Evolutionary conservation across 169 alveolate genomes (phyloP).

Genomic region (Plasmodium knowlesi): DNA sequence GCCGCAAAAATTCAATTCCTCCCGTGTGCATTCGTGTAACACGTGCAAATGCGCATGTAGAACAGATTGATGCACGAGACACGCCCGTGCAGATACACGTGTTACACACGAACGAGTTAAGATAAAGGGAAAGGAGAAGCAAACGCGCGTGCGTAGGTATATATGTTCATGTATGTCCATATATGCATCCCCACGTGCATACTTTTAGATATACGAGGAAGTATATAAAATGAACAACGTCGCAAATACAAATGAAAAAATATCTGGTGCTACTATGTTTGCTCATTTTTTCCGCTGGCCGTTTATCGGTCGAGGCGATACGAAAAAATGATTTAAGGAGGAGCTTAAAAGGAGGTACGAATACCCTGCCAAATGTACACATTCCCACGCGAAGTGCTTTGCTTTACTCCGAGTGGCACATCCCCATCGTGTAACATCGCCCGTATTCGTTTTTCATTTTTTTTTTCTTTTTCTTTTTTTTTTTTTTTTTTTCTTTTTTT

Average conservation of each 20-base stretch:
- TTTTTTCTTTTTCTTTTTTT: too few relatives aligned
- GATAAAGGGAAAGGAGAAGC: neutral
- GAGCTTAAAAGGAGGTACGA: conserved; percentile 46
- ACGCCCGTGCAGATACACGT: neutral
- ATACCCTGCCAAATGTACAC: neutral
- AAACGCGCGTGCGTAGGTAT: neutral
- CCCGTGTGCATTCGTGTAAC: neutral
- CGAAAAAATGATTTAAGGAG: conserved; percentile 17
- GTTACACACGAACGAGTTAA: neutral
- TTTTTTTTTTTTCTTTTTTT: neutral
- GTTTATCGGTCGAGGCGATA: conserved; percentile 28
- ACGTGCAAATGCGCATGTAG: neutral
- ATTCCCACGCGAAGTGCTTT: neutral
- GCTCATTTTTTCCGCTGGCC: neutral
- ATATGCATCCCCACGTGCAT: neutral
- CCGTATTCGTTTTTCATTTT: neutral
- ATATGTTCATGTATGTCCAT: neutral
- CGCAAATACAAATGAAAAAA: conserved; percentile 35
- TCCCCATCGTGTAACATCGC: neutral
- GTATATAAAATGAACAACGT: conserved; percentile 12
- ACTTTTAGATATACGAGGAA: neutral
- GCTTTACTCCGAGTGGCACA: neutral
- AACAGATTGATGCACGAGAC: neutral
- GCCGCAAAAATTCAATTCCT: neutral
- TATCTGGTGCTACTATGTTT: conserved; percentile 36